Percentiles rank a stretch among this genome's conserved stretches.
phyloP scores from a whole-genome alignment of 1,284 basidiomycete species.

The Microbotryomycetes sp. region DNA sequence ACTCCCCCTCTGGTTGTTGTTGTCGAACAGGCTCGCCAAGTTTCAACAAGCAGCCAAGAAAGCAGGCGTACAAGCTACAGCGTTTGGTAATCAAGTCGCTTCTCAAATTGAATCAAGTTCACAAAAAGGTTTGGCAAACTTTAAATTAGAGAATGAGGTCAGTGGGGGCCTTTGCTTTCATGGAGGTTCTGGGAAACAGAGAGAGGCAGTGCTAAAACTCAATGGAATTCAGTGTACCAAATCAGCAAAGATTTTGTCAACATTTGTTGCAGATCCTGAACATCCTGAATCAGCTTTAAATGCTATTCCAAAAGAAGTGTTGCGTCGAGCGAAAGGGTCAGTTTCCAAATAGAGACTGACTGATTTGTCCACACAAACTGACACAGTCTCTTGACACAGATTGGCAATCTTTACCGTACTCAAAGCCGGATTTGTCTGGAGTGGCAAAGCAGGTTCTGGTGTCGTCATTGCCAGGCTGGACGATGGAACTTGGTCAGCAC shows the following conservation, averaged over 20 bases:
- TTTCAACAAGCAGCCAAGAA: slow-evolving; percentile 72
- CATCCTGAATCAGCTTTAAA: slow-evolving; percentile 88
- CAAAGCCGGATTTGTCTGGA: slow-evolving; percentile 48
- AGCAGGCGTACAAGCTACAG: slow-evolving; percentile 68
- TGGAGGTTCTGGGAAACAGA: neutral
- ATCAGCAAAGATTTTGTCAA: slow-evolving; percentile 84
- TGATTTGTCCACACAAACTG: neutral
- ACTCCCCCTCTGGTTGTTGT: too few species aligned
- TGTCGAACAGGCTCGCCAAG: slow-evolving; percentile 57
- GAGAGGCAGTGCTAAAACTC: neutral
- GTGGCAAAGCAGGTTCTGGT: slow-evolving; percentile 89
- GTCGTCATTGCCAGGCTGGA: slow-evolving; percentile 89
- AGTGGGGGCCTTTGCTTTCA: neutral
- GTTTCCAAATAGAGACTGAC: slow-evolving; percentile 22
- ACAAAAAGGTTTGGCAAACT: slow-evolving; percentile 69
- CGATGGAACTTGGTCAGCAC: slow-evolving; percentile 95
- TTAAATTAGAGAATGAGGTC: slow-evolving; percentile 53
- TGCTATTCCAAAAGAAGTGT: slow-evolving; percentile 86
- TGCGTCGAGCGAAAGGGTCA: slow-evolving; percentile 77
- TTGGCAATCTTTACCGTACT: slow-evolving; percentile 93
- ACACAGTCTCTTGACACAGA: slow-evolving; percentile 45
- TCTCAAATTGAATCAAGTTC: slow-evolving; percentile 63
- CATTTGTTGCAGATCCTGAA: slow-evolving; percentile 85
- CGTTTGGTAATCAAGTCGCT: slow-evolving; percentile 60
- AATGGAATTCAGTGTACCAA: slow-evolving; percentile 58